A percentile compares a stretch with the other conserved stretches of the same genome.
Evolutionary conservation across 768 basidiomycete species (phyloP).

Genomic region (Tulasnella sp.): DNA sequence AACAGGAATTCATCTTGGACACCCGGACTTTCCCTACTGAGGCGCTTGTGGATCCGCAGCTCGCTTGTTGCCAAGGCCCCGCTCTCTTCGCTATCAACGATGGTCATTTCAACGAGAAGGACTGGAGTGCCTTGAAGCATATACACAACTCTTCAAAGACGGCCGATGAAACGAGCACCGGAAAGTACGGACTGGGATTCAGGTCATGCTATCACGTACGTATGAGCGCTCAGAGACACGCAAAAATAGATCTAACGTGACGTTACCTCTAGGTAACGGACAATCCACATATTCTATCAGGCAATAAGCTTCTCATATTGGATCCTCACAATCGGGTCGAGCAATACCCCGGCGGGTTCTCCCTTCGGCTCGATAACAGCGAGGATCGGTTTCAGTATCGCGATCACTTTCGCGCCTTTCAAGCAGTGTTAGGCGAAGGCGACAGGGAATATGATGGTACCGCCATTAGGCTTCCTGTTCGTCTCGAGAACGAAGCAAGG

Average conservation of each 20-base stretch:
- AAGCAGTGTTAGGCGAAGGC: background rate
- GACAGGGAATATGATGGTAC: conserved; percentile 26
- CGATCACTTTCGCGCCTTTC: background rate
- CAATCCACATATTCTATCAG: background rate
- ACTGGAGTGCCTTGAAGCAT: background rate
- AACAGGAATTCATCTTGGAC: background rate
- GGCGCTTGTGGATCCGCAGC: background rate
- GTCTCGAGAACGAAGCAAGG: conserved; percentile 26
- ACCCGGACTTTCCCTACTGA: background rate
- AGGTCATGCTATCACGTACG: background rate
- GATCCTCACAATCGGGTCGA: background rate
- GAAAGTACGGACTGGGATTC: conserved; percentile 3
- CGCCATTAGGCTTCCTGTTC: conserved; percentile 40
- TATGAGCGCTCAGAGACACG: background rate
- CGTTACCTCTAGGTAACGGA: background rate
- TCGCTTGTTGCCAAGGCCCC: background rate
- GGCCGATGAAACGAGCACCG: background rate
- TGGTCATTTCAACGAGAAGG: background rate
- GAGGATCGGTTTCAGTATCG: background rate
- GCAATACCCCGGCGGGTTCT: background rate
- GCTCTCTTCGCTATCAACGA: background rate
- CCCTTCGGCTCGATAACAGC: background rate
- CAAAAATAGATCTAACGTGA: background rate
- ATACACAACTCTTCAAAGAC: background rate
- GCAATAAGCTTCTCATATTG: background rate